Evolutionary conservation across 2,329 filamentous ascomycete genomes (phyloP), one percentile per base, ranked within the genome.

Genomic region (Cercospora berteroae): DNA sequence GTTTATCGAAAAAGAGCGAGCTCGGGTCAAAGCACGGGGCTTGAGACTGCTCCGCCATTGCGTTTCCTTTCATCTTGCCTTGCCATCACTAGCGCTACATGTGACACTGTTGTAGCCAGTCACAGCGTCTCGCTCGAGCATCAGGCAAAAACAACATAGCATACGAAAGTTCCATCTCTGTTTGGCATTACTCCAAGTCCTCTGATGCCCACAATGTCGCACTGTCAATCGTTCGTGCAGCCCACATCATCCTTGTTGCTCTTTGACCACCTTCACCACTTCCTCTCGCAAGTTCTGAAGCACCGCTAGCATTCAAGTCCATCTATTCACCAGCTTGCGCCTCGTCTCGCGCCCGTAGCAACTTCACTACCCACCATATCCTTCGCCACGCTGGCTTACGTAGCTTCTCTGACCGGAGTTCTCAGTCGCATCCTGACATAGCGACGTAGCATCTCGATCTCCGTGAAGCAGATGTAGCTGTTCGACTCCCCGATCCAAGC

Each of bases 401-500:
- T 5, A 16, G 23, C 27, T 12, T 59, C 56, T 31, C 29, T 64
- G 18, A 64, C 29, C 31, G 58, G 55, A 0, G 57, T 39, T 33
- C 66, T 69, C 55, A 71, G 58, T 31, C 65, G 63, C 33, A 70
- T 62, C 20, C 63, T 66, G 12, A 72, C 71, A 36, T 71, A 70
- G 20, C 67, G 68, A 56, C 60, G 63, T 20, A 70, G 42, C 31
- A 66, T 60, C 56, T 8, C 23, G 8, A 71, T 42, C 63, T 72
- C 69, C 42, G 66, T 67, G 58, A 74, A 70, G 58, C 75, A 76
- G 7, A 72, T 73, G 44, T 76, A 76, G 50, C 74, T 76, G 27
- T 70, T 67, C 27, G 60, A 67, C 13, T 73, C 52, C 33, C 18
- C 65, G 44, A 74, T 73, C 73, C 73, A 76, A 23, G 60, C 20